These are phyloP conservation scores for Aspergillus cristatus DNA, from an alignment of 495 filamentous ascomycete species.

Conservation along the genomic window DNA sequence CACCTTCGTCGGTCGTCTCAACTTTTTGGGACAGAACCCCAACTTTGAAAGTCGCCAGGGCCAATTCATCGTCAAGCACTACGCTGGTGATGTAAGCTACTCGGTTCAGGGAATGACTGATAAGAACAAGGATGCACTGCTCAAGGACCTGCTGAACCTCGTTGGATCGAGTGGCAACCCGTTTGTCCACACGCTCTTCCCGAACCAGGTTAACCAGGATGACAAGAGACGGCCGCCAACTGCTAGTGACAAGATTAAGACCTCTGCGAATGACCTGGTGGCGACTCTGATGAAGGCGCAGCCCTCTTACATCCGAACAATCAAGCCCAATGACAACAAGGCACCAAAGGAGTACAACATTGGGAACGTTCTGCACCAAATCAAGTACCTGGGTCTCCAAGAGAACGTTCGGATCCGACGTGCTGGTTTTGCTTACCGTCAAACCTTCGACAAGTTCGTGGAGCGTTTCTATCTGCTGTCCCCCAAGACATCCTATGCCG, in stretches of 20 bases:
- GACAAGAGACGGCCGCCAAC: constrained; percentile 91
- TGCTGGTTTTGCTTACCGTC: constrained; percentile 94
- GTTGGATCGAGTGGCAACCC: constrained; percentile 73
- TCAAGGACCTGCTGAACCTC: constrained; percentile 89
- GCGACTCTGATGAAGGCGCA: constrained; percentile 93
- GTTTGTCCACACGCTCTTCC: constrained; percentile 84
- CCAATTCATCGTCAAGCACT: constrained; percentile 98
- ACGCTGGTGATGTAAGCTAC: constrained; percentile 96
- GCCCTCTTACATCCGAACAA: constrained; percentile 96
- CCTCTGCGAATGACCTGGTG: constrained; percentile 92
- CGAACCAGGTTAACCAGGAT: constrained; percentile 88
- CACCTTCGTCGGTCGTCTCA: constrained; percentile 88
- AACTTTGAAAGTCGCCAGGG: constrained; percentile 91
- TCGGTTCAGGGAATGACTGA: constrained; percentile 96
- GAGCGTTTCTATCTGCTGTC: constrained; percentile 96
- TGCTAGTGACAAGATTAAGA: constrained; percentile 93
- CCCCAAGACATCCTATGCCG: constrained; percentile 88
- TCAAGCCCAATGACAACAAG: constrained; percentile 99
- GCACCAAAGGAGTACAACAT: constrained; percentile 84
- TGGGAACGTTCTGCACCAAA: constrained; percentile 91
- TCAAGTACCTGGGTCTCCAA: constrained; percentile 97
- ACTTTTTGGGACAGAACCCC: constrained; percentile 74
- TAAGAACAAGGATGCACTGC: constrained; percentile 97
- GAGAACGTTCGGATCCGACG: constrained; percentile 98
- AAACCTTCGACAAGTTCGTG: constrained; percentile 97